Percentiles rank a stretch among this genome's conserved stretches.
These are phyloP conservation scores for Kazachstania psychrophila DNA, from an alignment of 805 yeast genomes.

Conservation along the genomic window DNA sequence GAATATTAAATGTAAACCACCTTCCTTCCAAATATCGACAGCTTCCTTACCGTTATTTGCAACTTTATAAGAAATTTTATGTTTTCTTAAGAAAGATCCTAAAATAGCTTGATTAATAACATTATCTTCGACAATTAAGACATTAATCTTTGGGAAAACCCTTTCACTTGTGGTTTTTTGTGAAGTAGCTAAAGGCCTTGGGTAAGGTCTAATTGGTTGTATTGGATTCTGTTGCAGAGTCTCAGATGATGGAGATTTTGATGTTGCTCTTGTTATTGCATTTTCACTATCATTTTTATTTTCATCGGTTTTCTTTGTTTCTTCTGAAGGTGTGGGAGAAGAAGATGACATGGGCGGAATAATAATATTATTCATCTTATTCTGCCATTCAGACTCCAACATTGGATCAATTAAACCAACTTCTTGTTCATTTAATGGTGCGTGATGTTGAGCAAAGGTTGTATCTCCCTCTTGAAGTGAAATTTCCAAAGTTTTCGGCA, in stretches of 20 bases:
- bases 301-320: neutral
- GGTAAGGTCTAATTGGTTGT: neutral
- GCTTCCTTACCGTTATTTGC: slow-evolving; percentile 96
- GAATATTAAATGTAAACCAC: slow-evolving; percentile 87
- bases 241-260: neutral
- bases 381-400: slow-evolving; percentile 10
- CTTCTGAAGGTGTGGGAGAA: neutral
- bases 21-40: slow-evolving; percentile 84
- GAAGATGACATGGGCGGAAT: neutral
- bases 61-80: slow-evolving; percentile 71
- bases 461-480: slow-evolving; percentile 3
- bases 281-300: neutral
- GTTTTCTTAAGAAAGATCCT: slow-evolving; percentile 78
- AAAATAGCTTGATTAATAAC: slow-evolving; percentile 87
- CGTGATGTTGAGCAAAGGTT: slow-evolving; percentile 2
- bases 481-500: neutral
- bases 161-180: slow-evolving; percentile 33
- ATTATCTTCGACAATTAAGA: slow-evolving; percentile 92
- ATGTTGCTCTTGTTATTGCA: neutral
- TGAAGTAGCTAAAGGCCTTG: neutral
- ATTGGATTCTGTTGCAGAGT: neutral
- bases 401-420: slow-evolving; percentile 19
- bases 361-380: neutral
- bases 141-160: slow-evolving; percentile 82
- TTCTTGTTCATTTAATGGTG: slow-evolving; percentile 21